A percentile compares a stretch with the other conserved stretches of the same genome.
Conservation (phyloP, 345 rosid genomes). For the Euphorbia peplus region DNA sequence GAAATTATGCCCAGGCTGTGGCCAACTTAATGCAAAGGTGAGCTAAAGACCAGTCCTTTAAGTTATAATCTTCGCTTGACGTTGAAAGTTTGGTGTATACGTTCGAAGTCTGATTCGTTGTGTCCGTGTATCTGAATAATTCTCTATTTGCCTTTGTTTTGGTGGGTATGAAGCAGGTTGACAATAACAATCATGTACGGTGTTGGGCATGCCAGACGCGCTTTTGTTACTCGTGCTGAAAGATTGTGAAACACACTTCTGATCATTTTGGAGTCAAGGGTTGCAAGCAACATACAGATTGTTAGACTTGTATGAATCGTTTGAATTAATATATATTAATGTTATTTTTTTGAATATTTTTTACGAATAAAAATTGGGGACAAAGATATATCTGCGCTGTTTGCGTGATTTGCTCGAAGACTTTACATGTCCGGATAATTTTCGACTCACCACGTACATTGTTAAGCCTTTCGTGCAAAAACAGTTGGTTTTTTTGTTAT, state of each 20-base stretch:
- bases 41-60: slow-evolving; percentile 4
- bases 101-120: too few relatives aligned
- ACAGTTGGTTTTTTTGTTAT: too few relatives aligned
- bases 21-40: slow-evolving; percentile 74
- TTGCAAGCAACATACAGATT: slow-evolving; percentile 78
- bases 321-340: too few relatives aligned
- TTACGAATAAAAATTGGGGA: too few relatives aligned
- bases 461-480: too few relatives aligned
- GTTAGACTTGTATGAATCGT: slow-evolving; percentile 36
- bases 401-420: too few relatives aligned
- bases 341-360: too few relatives aligned
- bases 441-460: too few relatives aligned
- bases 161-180: slow-evolving; percentile 39
- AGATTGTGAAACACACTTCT: slow-evolving; percentile 54
- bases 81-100: too few relatives aligned
- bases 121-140: background rate
- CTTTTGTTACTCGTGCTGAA: slow-evolving; percentile 68
- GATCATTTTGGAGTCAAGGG: slow-evolving; percentile 84
- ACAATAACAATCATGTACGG: slow-evolving; percentile 73
- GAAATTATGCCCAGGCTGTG: slow-evolving; percentile 62
- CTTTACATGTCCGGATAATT: too few relatives aligned
- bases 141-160: background rate
- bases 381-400: too few relatives aligned
- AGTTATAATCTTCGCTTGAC: too few relatives aligned
- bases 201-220: slow-evolving; percentile 86